Conservation (phyloP, 148 eudicot species). For the Chenopodium formosanum region DNA sequence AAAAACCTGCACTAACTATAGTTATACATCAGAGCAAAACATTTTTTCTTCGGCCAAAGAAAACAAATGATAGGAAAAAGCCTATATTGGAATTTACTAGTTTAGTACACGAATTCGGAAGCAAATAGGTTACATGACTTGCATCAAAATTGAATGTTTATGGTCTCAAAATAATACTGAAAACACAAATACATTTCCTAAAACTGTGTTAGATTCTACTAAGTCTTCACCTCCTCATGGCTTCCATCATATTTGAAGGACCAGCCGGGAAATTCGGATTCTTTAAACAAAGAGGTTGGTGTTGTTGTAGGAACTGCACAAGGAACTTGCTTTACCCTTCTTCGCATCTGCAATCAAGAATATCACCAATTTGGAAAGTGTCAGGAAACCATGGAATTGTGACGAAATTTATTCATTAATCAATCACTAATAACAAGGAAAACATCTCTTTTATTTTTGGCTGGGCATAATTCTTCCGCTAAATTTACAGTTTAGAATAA, state of each 20-base stretch:
- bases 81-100: too few relatives aligned
- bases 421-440: neutral
- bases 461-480: neutral
- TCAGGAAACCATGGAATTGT: neutral
- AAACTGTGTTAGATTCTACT: neutral
- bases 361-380: neutral
- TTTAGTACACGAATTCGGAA: too few relatives aligned
- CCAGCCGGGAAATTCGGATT: slow-evolving; percentile 83
- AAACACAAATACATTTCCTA: neutral
- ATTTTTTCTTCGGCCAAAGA: too few relatives aligned
- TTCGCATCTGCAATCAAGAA: slow-evolving; percentile 56
- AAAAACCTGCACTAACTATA: too few relatives aligned
- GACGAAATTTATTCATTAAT: neutral
- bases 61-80: too few relatives aligned
- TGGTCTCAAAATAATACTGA: neutral
- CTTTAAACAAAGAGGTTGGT: slow-evolving; percentile 64
- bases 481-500: too few relatives aligned
- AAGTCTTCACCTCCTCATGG: slow-evolving; percentile 6
- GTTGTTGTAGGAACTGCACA: slow-evolving; percentile 69
- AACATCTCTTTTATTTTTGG: neutral
- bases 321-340: slow-evolving; percentile 87
- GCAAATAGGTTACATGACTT: too few relatives aligned
- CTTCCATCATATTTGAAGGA: slow-evolving; percentile 43
- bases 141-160: neutral
- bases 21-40: too few relatives aligned